Base-by-base conservation (phyloP, 345 rosid genomes). In the Abelmoschus esculentus region DNA sequence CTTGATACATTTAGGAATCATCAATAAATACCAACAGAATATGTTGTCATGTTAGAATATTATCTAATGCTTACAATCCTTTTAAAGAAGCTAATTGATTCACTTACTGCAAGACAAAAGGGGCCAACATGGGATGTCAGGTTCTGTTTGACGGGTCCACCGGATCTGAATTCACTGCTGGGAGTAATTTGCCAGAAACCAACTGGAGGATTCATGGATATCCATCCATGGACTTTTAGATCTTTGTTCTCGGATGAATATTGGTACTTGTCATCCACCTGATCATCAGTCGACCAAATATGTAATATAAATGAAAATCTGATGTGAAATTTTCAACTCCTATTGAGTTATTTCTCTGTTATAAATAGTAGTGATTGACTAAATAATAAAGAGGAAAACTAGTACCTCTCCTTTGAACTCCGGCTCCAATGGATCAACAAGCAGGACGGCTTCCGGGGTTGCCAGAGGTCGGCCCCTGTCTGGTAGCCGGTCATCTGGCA, bases 101-200 rank as follows among this genome's bases (percentile, higher is more conserved):
- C 22, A 83, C 86, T 70, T 78, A 93, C 98, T 3, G 96, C 86
- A 38, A 93, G 89, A 46, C 86, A 68, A 40, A 85, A 81, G 0
- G 98, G 97, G 61, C 98, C 98, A 12, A 82, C 87, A 46, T 93
- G 98, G 44, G 93, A 93, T 29, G 96, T 90, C 42, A 93, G 86
- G 75, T 93, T 90, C 76, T 89, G 98, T 66, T 93, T 93, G 19
- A 80, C 76, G 0, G 96, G 92, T 31, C 96, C 98, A 61, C 90
- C 97, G 0, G 97, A 78, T 31, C 87, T 83, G 75, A 86, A 93
- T 86, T 90, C 98, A 63, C 80, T 66, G 77, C 90, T 89, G 44
- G 98, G 98, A 17, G 93, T 93, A 68, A 93, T 93, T 78, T 83
- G 85, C 98, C 97, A 93, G 77, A 90, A 90, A 15, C 98, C 98